Conservation (phyloP, 352 stramenopile species). For the Ophiocytium majus region DNA sequence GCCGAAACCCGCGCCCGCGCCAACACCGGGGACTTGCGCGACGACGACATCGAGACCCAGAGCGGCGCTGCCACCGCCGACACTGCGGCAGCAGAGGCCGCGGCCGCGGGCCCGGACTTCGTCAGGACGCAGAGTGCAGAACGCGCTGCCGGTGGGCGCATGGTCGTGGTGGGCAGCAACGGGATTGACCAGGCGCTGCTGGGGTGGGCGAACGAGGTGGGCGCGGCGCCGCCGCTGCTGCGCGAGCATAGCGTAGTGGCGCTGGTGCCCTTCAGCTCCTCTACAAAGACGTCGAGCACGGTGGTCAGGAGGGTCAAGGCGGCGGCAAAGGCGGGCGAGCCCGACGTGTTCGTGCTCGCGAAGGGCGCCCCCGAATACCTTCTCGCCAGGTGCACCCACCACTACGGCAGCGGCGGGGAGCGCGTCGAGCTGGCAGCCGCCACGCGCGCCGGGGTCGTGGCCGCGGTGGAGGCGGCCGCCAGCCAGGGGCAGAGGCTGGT, state of each 20-base stretch:
- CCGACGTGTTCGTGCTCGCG: constrained; percentile 71
- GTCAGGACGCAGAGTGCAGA: background rate
- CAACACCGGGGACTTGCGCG: background rate
- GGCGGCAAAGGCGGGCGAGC: too few relatives aligned
- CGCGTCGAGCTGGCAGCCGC: constrained; percentile 31
- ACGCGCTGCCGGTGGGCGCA: background rate
- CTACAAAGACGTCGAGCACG: constrained; percentile 82
- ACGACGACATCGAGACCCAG: background rate
- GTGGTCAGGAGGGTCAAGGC: constrained; percentile 63
- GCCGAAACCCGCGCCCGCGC: background rate
- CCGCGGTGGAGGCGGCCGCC: constrained; percentile 35
- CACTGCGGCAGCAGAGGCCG: background rate
- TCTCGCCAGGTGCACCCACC: constrained; percentile 72
- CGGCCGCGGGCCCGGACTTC: too few relatives aligned
- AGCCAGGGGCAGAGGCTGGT: constrained; percentile 50
- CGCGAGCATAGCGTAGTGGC: background rate
- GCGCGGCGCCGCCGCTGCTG: background rate
- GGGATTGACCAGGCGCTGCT: constrained; percentile 18
- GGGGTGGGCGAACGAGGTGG: background rate
- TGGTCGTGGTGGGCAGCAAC: background rate
- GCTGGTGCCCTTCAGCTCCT: constrained; percentile 80
- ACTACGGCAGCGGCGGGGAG: constrained; percentile 52
- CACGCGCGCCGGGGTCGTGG: constrained; percentile 30
- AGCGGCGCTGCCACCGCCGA: background rate
- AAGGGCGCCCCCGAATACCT: constrained; percentile 95